A percentile compares a stretch with the other conserved stretches of the same genome.
phyloP scores from a whole-genome alignment of 371 early-diverging fungal genomes.

The Mucor lusitanicus region DNA sequence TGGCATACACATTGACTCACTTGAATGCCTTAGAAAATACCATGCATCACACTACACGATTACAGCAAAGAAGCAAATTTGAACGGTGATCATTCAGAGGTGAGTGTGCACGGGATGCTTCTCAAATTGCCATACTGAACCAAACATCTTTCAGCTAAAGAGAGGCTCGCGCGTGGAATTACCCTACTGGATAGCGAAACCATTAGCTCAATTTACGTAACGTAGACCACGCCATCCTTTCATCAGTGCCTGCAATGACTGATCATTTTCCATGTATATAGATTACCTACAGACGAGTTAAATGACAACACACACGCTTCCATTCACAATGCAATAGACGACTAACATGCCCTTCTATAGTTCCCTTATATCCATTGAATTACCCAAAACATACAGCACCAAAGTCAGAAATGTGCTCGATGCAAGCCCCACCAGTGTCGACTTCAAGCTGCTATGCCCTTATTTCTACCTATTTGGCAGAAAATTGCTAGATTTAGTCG shows the following conservation, averaged over 20 bases:
- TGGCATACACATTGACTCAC: not conserved
- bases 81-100: slow-evolving; percentile 38
- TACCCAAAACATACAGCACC: slow-evolving; percentile 41
- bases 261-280: not conserved
- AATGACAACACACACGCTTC: not conserved
- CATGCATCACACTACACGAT: slow-evolving; percentile 39
- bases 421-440: slow-evolving; percentile 40
- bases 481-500: slow-evolving; percentile 35
- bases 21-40: slow-evolving; percentile 35
- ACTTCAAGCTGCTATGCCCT: slow-evolving; percentile 39
- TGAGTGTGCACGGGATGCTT: not conserved
- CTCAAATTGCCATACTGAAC: too few species aligned
- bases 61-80: slow-evolving; percentile 35
- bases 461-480: slow-evolving; percentile 49
- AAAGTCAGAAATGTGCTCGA: slow-evolving; percentile 46
- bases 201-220: slow-evolving; percentile 44
- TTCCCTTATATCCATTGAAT: slow-evolving; percentile 32
- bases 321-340: not conserved
- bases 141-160: not conserved
- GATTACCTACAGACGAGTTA: slow-evolving; percentile 6
- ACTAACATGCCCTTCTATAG: slow-evolving; percentile 4
- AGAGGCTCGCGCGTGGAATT: slow-evolving; percentile 36
- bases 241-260: not conserved
- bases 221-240: not conserved
- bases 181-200: slow-evolving; percentile 50